Evolutionary conservation across 305 asterid species (phyloP), one percentile per base, ranked within the genome.

Genomic region (Petunia hybrid): DNA sequence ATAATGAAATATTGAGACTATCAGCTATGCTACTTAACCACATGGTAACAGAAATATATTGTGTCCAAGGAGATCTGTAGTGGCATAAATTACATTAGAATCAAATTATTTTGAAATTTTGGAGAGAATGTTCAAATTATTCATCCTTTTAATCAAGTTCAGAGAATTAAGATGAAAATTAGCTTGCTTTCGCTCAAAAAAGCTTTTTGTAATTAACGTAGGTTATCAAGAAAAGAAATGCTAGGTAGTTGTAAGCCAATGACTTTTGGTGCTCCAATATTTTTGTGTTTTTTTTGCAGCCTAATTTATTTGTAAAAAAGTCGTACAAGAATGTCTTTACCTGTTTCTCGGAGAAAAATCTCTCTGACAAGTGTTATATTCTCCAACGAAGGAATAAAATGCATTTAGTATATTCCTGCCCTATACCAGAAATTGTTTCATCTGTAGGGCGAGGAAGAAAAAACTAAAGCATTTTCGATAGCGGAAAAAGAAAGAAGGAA

Each of bases 281-380:
- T n/a, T n/a, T n/a, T n/a, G n/a, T n/a, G n/a, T n/a, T n/a, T 22
- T 22, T 22, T 22, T 22, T 22, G 31, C 31, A 4, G 2, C 46
- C n/a, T 5, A 22, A 60, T n/a, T 57, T 57, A 57, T 8, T 57
- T 2, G 9, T 51, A 51, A 0, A 12, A 13, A 71, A 48, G 16
- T 69, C 76, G n/a, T 8, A 48, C 2, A 46, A 40, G 36, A 10
- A 35, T 35, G 0, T 10, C 1, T 31, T 46, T 36, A 39, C 31
- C 48, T 39, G 2, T 1, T 36, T 74, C 53, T 0, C 14, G 36
- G 2, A 74, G 1, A 74, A 53, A 74, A 36, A 75, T 55, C 55
- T 75, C 12, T 55, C 2, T 53, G n/a, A 38, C 79, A 38, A 53
- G 64, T 75, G 79, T 75, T 53, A 75, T 14, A 75, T 35, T 55